Evolutionary conservation across 2,329 filamentous ascomycete genomes (phyloP), one percentile per base, ranked within the genome.

Genomic region (Ophiostoma sp.): DNA sequence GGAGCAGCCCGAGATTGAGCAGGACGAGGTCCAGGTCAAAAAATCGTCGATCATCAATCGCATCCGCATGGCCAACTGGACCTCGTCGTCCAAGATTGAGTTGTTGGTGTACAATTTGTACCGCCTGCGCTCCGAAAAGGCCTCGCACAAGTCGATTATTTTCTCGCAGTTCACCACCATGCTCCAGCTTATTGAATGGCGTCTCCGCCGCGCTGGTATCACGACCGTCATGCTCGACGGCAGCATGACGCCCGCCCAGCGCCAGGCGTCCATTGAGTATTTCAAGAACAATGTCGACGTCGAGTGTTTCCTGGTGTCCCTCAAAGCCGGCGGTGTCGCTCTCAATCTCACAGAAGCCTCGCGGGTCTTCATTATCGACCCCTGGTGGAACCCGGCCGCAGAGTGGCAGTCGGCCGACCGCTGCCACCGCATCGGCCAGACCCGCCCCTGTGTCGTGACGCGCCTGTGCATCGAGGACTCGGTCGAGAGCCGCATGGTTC

Each of bases 351-450:
- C 95, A 0, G 96, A 99, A 82, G 96, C 96, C 0, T 97, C 93
- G 1, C 88, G 93, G 68, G 96, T 99, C 11, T 98, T 97, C 82
- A 98, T 98, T 75, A 91, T 98, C 74, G 96, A 99, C 79, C 96
- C 96, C 86, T 98, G 96, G 96, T 99, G 96, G 96, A 98, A 98
- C 78, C 96, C 96, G n/a, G 95, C 95, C n/a, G 95, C 95, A 0
- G 96, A 99, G 83, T 99, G 96, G 96, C 96, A 99, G 83, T 96
- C 93, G 75, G 96, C 96, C 2, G 96, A 99, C 81, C 89, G 93
- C 76, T 94, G 92, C 79, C 96, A 98, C 83, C 94, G 96, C 72
- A 99, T 98, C 77, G 96, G 96, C 42, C 96, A 99, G 84, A 93
- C 91, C 64, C 92, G 96, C 8, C 95, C 95, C 36, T 98, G 96